These are phyloP conservation scores for Helicostylum pulchrum DNA, from an alignment of 192 early-diverging fungal species.

Conservation along the genomic window DNA sequence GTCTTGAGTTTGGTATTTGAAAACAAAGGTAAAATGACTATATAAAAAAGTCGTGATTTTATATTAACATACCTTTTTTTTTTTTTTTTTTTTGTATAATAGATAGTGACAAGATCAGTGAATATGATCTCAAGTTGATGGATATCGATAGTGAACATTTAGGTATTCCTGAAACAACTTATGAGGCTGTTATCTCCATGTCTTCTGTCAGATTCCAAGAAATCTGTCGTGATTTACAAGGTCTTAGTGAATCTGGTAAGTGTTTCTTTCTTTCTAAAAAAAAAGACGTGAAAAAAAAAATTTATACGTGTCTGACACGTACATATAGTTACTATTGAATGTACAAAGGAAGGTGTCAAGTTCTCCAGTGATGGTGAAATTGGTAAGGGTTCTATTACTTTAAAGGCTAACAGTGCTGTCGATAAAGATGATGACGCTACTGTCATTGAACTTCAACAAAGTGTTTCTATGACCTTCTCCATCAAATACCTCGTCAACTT, in stretches of 20 bases:
- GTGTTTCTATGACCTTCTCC: conserved; percentile 82
- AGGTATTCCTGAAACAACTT: conserved; percentile 92
- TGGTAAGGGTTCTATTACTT: conserved; percentile 76
- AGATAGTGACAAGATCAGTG: conserved; percentile 68
- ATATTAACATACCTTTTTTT: neutral
- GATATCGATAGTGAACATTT: conserved; percentile 96
- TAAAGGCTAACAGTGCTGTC: conserved; percentile 73
- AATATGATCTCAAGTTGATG: conserved; percentile 98
- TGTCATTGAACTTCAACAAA: conserved; percentile 77
- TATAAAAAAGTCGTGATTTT: neutral
- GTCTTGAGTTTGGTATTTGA: conserved; percentile 75
- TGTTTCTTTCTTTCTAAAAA: neutral
- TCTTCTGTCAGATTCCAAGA: conserved; percentile 86
- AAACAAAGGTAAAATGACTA: conserved; percentile 46
- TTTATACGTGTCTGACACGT: neutral
- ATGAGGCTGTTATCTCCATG: conserved; percentile 89
- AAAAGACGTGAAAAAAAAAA: neutral
- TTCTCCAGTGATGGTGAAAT: conserved; percentile 87
- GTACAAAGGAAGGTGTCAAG: conserved; percentile 90
- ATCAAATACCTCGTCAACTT: conserved; percentile 96
- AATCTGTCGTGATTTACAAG: conserved; percentile 83
- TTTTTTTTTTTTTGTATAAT: conserved; percentile 14
- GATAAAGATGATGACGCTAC: conserved; percentile 64
- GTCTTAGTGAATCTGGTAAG: conserved; percentile 80
- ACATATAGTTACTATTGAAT: conserved; percentile 74